Percentiles rank a stretch among this genome's conserved stretches.
These are phyloP conservation scores for Calonectria hongkongensis DNA, from an alignment of 2,329 filamentous ascomycete genomes.

Conservation along the genomic window DNA sequence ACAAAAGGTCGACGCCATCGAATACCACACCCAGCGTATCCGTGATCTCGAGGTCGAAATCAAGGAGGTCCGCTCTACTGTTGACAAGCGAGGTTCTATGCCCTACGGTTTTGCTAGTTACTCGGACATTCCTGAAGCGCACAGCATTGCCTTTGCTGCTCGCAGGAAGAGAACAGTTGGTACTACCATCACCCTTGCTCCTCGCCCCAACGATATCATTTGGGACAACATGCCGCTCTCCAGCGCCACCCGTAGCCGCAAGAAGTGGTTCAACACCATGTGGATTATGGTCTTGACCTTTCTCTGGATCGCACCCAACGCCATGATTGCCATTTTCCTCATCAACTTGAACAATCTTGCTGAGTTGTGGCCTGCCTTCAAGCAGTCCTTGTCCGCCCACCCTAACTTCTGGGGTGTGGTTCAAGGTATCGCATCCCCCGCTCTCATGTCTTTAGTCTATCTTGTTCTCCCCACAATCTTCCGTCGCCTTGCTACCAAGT, in stretches of 20 bases:
- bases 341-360: conserved; percentile 90
- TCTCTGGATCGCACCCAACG: conserved; percentile 93
- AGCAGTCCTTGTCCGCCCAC: conserved; percentile 76
- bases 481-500: conserved; percentile 86
- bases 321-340: conserved; percentile 94
- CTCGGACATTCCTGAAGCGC: conserved; percentile 89
- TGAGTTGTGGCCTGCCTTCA: conserved; percentile 85
- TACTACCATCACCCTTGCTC: conserved; percentile 85
- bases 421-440: conserved; percentile 93
- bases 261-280: conserved; percentile 85
- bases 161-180: conserved; percentile 88
- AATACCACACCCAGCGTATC: conserved; percentile 92
- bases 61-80: conserved; percentile 84
- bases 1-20: conserved; percentile 93
- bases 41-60: conserved; percentile 88
- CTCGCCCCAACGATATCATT: conserved; percentile 92
- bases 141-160: conserved; percentile 88
- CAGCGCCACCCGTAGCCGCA: conserved; percentile 80
- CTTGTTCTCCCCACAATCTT: conserved; percentile 93
- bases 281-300: conserved; percentile 89
- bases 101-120: conserved; percentile 97
- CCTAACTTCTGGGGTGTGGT: conserved; percentile 87
- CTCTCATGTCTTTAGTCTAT: conserved; percentile 90
- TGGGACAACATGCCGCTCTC: conserved; percentile 93
- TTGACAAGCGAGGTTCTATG: conserved; percentile 92